Percentiles rank a stretch among this genome's conserved stretches.
Conservation (phyloP, 2,329 filamentous ascomycete species). For the Stachybotrys chartarum region DNA sequence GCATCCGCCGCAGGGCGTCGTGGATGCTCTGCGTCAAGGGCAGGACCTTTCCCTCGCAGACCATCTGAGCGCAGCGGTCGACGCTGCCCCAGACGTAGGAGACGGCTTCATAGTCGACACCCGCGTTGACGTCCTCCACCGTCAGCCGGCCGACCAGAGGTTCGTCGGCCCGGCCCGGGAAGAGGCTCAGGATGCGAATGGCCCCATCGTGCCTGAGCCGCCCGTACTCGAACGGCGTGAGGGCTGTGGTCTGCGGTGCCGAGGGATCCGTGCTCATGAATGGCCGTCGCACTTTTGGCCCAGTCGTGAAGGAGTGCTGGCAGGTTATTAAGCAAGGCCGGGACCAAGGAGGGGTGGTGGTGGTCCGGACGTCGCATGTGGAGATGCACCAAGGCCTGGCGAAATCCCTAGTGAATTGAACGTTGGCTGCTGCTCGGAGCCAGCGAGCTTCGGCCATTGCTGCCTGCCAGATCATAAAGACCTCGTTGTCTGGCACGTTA, state of each 20-base stretch:
- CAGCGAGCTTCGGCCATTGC: neutral
- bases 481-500: too few relatives aligned
- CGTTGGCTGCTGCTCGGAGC: neutral
- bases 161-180: slow-evolving; percentile 16
- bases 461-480: too few relatives aligned
- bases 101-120: slow-evolving; percentile 22
- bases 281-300: neutral
- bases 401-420: neutral
- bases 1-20: slow-evolving; percentile 20
- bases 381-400: neutral
- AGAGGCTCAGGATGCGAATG: slow-evolving; percentile 24
- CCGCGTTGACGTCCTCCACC: slow-evolving; percentile 13
- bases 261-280: neutral
- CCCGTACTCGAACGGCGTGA: slow-evolving; percentile 12
- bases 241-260: neutral
- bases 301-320: neutral
- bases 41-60: slow-evolving; percentile 14
- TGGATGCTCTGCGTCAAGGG: slow-evolving; percentile 21
- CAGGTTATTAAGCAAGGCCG: too few relatives aligned
- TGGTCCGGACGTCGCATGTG: neutral
- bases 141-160: slow-evolving; percentile 19
- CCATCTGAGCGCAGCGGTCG: slow-evolving; percentile 12
- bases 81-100: slow-evolving; percentile 28
- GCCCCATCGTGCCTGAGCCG: slow-evolving; percentile 11
- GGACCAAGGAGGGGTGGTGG: too few relatives aligned